Conservation (phyloP, 192 early-diverging fungal genomes). For the Allomyces macrogynus region DNA sequence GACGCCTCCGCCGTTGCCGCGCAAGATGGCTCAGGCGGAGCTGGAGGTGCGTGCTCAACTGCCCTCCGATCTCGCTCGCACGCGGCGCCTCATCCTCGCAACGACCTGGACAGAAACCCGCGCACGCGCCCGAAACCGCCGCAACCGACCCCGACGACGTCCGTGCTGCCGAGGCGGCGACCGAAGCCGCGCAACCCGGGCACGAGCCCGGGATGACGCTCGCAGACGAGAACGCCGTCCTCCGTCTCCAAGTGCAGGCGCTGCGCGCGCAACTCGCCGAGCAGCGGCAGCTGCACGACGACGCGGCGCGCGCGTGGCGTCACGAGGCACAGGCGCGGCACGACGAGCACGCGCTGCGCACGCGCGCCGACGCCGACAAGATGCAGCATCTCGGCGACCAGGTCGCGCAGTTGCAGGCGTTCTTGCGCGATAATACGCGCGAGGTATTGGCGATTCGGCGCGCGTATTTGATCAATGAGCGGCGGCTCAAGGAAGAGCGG, state of each 20-base stretch:
- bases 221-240: background rate
- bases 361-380: slow-evolving; percentile 17
- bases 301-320: slow-evolving; percentile 17
- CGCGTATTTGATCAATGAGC: slow-evolving; percentile 17
- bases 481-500: slow-evolving; percentile 25
- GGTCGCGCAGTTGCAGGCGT: slow-evolving; percentile 11
- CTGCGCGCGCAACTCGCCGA: slow-evolving; percentile 8
- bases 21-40: too few relatives aligned
- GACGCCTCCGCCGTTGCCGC: too few relatives aligned
- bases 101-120: too few relatives aligned
- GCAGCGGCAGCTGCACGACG: slow-evolving; percentile 18
- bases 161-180: too few relatives aligned
- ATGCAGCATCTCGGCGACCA: slow-evolving; percentile 21
- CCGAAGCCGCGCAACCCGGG: background rate
- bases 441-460: background rate
- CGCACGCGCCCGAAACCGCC: too few relatives aligned
- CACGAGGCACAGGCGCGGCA: slow-evolving; percentile 16
- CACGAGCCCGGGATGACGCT: background rate
- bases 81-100: too few relatives aligned
- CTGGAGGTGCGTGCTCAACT: too few relatives aligned
- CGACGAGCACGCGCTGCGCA: slow-evolving; percentile 23
- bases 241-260: background rate
- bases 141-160: too few relatives aligned
- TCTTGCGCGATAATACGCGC: slow-evolving; percentile 23
- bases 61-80: too few relatives aligned